Conservation (phyloP, 1,139 yeast species). For the Keqinozyma sinolaborantium region DNA sequence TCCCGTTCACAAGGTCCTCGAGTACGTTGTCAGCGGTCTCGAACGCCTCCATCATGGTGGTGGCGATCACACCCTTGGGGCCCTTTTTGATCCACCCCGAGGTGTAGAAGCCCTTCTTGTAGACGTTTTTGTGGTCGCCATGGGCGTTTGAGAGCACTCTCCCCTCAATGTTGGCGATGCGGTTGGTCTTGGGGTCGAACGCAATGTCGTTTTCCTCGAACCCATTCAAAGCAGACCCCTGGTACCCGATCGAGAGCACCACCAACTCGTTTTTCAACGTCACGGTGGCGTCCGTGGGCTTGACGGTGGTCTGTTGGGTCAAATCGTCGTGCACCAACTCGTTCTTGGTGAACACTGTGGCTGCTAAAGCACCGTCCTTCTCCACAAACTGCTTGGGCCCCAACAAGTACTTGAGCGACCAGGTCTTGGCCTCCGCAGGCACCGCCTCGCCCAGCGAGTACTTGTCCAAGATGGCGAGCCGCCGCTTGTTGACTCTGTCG, state of each 20-base stretch:
- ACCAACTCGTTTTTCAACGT: constrained; percentile 56
- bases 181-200: constrained; percentile 51
- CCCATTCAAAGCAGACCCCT: constrained; percentile 61
- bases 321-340: constrained; percentile 32
- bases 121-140: constrained; percentile 17
- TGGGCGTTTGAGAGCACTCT: constrained; percentile 39
- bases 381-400: constrained; percentile 59
- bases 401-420: constrained; percentile 69
- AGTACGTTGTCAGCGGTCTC: constrained; percentile 67
- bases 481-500: constrained; percentile 67
- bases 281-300: constrained; percentile 38
- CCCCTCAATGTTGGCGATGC: constrained; percentile 60
- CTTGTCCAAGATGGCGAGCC: constrained; percentile 60
- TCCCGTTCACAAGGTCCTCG: constrained; percentile 43
- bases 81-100: constrained; percentile 94
- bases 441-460: constrained; percentile 26
- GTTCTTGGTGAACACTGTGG: constrained; percentile 50
- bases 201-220: constrained; percentile 49
- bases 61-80: constrained; percentile 87
- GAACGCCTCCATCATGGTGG: constrained; percentile 84
- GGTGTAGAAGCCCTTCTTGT: constrained; percentile 59
- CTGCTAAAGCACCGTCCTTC: constrained; percentile 34
- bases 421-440: constrained; percentile 36
- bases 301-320: constrained; percentile 31
- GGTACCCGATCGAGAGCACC: constrained; percentile 82